phyloP scores from a whole-genome alignment of 2,329 filamentous ascomycete species.

The Endothia cerciana region DNA sequence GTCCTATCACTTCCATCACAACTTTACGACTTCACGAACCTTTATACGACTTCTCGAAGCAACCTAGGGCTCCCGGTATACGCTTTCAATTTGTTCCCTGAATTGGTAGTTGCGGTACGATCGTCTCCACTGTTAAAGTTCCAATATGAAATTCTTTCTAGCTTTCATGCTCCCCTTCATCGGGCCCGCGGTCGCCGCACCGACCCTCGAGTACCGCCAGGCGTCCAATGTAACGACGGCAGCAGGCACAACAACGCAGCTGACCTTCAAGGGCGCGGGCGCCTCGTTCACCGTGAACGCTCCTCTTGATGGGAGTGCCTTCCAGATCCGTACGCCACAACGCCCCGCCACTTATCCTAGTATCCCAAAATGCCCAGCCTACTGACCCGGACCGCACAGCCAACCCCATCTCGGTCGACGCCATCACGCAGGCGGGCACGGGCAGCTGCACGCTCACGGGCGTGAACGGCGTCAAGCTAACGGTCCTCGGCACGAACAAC shows the following conservation, averaged over 20 bases:
- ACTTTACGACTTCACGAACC: background rate
- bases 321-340: constrained; percentile 1
- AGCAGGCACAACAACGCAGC: constrained; percentile 18
- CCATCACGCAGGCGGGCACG: constrained; percentile 20
- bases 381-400: constrained; percentile 3
- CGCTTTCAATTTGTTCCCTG: background rate
- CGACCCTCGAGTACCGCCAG: constrained; percentile 14
- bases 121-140: background rate
- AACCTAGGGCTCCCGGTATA: background rate
- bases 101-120: no score
- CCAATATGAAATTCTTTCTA: background rate
- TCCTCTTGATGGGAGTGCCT: constrained; percentile 21
- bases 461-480: constrained; percentile 17
- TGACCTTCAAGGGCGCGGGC: constrained; percentile 23
- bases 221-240: background rate
- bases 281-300: constrained; percentile 18
- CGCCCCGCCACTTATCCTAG: background rate
- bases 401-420: constrained; percentile 23
- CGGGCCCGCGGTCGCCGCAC: constrained; percentile 10
- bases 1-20: background rate
- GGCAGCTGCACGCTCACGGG: constrained; percentile 19
- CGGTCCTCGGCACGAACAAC: constrained; percentile 8
- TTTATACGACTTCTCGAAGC: background rate
- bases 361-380: background rate
- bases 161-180: constrained; percentile 9